A percentile compares a stretch with the other conserved stretches of the same genome.
These are phyloP conservation scores for Trypanosoma cruzi DNA, from an alignment of 208 protist genomes.

Conservation along the genomic window DNA sequence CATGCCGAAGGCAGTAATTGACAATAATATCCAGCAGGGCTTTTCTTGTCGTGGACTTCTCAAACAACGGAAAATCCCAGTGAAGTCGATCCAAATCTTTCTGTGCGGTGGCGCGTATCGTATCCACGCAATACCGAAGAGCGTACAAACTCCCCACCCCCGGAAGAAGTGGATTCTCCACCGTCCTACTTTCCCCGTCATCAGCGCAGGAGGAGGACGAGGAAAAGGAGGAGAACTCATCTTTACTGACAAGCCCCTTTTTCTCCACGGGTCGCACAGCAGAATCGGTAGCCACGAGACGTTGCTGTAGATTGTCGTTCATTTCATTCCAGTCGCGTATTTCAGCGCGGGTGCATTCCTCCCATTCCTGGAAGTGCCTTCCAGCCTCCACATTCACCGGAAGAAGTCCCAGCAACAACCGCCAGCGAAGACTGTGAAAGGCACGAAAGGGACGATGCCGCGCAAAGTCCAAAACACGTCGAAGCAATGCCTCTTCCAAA, in stretches of 20 bases:
- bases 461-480: constrained; percentile 25
- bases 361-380: constrained; percentile 22
- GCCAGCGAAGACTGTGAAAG: constrained; percentile 32
- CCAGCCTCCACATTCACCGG: constrained; percentile 9
- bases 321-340: constrained; percentile 14
- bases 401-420: constrained; percentile 30
- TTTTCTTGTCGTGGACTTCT: constrained; percentile 30
- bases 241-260: constrained; percentile 16
- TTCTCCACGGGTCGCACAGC: background rate
- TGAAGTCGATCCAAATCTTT: constrained; percentile 76
- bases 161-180: constrained; percentile 68
- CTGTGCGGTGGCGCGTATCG: constrained; percentile 36
- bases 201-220: constrained; percentile 30
- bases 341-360: constrained; percentile 1
- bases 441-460: constrained; percentile 2
- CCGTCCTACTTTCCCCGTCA: background rate
- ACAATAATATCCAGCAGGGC: constrained; percentile 55
- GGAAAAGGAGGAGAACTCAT: too few relatives aligned
- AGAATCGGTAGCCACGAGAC: background rate
- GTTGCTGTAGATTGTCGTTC: constrained; percentile 10
- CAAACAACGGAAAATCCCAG: constrained; percentile 64
- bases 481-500: constrained; percentile 20
- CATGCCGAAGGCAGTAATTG: constrained; percentile 57
- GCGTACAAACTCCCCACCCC: constrained; percentile 56
- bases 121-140: constrained; percentile 48